Percentiles rank a stretch among this genome's conserved stretches.
These are phyloP conservation scores for Spizellomyces punctatus DNA, from an alignment of 192 early-diverging fungal genomes.

Conservation along the genomic window DNA sequence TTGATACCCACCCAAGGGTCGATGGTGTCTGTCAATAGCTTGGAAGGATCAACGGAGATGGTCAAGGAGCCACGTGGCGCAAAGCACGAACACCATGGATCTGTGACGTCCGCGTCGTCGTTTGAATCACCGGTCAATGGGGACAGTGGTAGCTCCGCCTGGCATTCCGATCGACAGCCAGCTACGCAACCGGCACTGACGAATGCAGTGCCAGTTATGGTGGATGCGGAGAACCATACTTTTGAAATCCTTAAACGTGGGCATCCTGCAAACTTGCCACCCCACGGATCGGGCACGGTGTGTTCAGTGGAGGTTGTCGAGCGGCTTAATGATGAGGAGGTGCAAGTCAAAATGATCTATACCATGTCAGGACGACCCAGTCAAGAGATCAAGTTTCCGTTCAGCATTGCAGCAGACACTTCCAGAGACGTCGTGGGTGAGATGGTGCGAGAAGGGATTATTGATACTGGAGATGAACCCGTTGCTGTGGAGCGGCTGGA, in stretches of 20 bases:
- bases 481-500: neutral
- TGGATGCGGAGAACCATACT: conserved; percentile 30
- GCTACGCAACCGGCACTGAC: neutral
- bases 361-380: conserved; percentile 10
- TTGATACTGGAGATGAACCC: conserved; percentile 13
- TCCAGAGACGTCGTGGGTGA: conserved; percentile 70
- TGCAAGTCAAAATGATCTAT: conserved; percentile 50
- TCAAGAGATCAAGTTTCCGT: conserved; percentile 71
- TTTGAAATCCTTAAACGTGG: conserved; percentile 14
- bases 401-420: conserved; percentile 68
- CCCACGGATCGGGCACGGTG: neutral
- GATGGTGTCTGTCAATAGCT: neutral
- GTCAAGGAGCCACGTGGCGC: no score
- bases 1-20: conserved; percentile 27
- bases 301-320: conserved; percentile 40
- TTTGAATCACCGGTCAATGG: neutral
- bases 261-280: neutral
- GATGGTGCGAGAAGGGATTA: conserved; percentile 49
- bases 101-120: neutral
- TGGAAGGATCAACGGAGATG: neutral
- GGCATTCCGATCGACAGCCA: neutral
- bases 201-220: neutral
- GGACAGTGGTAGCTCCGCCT: neutral
- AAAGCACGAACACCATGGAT: neutral
- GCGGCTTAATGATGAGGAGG: conserved; percentile 23